Evolutionary conservation across 257 asterid species (phyloP).

Genomic region (Cynanchum wilfordii): DNA sequence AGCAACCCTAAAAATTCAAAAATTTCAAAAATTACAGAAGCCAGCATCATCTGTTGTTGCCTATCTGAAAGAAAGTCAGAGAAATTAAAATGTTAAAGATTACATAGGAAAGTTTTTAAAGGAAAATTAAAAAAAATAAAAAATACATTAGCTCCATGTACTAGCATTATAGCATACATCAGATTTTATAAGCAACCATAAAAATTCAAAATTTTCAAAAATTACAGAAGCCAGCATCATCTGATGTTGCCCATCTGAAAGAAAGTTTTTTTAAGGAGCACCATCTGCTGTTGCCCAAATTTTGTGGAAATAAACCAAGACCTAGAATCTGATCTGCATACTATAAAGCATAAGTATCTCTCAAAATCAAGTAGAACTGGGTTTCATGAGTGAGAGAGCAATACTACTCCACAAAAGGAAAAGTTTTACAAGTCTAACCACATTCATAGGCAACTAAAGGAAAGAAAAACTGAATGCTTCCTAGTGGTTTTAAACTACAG

Average conservation of each 20-base stretch:
- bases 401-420: not conserved
- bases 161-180: not conserved
- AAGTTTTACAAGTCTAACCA: not conserved
- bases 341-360: not conserved
- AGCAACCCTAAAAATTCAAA: not conserved
- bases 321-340: not conserved
- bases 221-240: not conserved
- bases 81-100: not conserved
- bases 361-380: not conserved
- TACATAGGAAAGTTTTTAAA: not conserved
- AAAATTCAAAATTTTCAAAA: not conserved
- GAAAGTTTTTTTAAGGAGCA: not conserved
- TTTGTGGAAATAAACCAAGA: not conserved
- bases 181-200: not conserved
- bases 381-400: not conserved
- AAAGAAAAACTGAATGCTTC: not conserved
- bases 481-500: not conserved
- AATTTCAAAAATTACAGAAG: not conserved
- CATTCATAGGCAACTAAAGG: not conserved
- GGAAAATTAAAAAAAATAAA: not conserved
- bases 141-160: not conserved
- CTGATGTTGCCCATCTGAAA: not conserved
- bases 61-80: too few relatives aligned
- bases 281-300: not conserved
- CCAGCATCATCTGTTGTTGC: too few relatives aligned